Evolutionary conservation across 2,329 filamentous ascomycete species (phyloP).

Genomic region (Metarhizium brunneum): DNA sequence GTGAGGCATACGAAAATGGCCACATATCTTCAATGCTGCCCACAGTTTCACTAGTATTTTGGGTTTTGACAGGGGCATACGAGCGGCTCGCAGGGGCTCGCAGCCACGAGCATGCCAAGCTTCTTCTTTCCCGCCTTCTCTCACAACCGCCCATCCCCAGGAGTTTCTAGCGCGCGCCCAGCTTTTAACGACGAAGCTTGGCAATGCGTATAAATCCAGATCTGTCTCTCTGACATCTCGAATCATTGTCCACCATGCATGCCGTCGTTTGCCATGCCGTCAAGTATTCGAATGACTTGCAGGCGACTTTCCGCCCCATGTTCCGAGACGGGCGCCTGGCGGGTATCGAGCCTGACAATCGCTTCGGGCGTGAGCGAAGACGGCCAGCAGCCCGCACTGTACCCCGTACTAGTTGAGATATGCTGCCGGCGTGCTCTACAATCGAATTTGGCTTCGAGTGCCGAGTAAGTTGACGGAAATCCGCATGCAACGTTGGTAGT

Average conservation of each 20-base stretch:
- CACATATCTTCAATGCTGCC: not conserved
- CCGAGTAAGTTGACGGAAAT: too few species aligned
- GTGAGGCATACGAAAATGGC: not conserved
- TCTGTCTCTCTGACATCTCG: not conserved
- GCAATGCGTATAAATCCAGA: not conserved
- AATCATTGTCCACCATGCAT: not conserved
- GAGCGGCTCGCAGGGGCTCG: not conserved
- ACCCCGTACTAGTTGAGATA: too few species aligned
- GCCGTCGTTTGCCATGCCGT: not conserved
- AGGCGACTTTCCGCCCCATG: too few species aligned
- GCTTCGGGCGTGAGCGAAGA: too few species aligned
- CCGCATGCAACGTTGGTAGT: too few species aligned
- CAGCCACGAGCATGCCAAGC: not conserved
- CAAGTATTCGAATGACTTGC: not conserved
- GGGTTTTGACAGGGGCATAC: not conserved
- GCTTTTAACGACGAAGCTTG: constrained; percentile 4
- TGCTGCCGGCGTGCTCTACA: too few species aligned
- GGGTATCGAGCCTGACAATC: too few species aligned
- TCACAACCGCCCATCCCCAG: too few species aligned
- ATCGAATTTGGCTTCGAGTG: too few species aligned
- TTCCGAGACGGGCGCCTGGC: too few species aligned
- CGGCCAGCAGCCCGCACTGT: too few species aligned
- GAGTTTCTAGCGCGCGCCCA: not conserved
- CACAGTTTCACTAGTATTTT: too few species aligned
- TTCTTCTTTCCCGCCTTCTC: not conserved